Evolutionary conservation across 1,284 basidiomycete genomes (phyloP), one percentile per base, ranked within the genome.

Genomic region (Sporisorium exsertum): DNA sequence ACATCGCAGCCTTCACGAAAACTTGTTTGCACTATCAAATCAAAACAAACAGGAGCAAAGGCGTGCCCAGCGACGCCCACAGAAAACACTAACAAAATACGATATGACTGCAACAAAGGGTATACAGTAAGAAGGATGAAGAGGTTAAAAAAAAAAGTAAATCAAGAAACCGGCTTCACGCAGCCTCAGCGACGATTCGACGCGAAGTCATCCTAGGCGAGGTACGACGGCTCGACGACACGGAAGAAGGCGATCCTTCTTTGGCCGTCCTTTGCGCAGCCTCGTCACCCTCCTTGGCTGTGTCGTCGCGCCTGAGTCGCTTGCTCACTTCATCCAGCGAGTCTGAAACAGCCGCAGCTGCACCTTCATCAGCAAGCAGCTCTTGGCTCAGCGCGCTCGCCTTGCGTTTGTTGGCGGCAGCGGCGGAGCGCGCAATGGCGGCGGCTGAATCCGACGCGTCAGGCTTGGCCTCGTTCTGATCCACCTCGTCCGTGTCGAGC

Each of bases 331-430:
- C 60, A 15, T 75, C 58, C 4, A 64, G 50, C 27, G 61, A 52
- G 6, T 61, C 61, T 2, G 42, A 22, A 3, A 59, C 32, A 0
- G 43, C 42, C 2, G 22, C 33, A 4, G 52, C 53, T 3, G 16
- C 45, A 7, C 20, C 40, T 45, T 60, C 57, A 16, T 66, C 74
- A 20, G 55, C 57, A 22, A 53, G 56, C 43, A 72, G 64, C 50
- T 71, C 75, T 43, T 77, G 71, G 43, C 71, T 77, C 15, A 77
- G 58, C 0, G 71, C 67, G 46, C 71, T 77, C 7, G 75, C 71
- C 51, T 77, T 77, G 55, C 75, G 66, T 52, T 77, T 77, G 33
- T 52, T 45, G 5, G 55, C 64, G 5, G 55, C 64, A 16, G 57
- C 42, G 12, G 51, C 54, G 20, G 27, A 6, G 8, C 46, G 49